Conservation (phyloP, 2,329 filamentous ascomycete species). For the Colletotrichum sp. region DNA sequence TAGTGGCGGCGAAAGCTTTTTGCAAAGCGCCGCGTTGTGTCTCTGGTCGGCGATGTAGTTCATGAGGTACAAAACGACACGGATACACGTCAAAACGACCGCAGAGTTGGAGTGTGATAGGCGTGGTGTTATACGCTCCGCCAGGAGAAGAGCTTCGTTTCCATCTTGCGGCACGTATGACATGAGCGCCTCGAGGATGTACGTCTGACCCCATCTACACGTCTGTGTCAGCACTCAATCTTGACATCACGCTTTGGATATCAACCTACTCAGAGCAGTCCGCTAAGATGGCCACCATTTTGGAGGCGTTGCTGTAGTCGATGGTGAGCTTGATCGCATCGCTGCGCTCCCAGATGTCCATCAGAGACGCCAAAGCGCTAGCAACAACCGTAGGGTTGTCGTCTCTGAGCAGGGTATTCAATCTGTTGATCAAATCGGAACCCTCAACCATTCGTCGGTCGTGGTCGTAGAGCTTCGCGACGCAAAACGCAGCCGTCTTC, state of each 20-base stretch:
- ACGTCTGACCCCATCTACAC: conserved; percentile 93
- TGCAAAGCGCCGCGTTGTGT: conserved; percentile 83
- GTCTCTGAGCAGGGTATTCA: conserved; percentile 89
- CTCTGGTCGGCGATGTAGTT: conserved; percentile 96
- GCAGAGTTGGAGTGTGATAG: conserved; percentile 97
- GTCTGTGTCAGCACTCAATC: conserved; percentile 11
- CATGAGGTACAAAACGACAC: conserved; percentile 96
- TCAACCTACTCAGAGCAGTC: conserved; percentile 90
- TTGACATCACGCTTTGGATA: neutral
- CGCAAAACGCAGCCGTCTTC: conserved; percentile 95
- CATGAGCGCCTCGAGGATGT: conserved; percentile 97
- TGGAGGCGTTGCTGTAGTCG: conserved; percentile 95
- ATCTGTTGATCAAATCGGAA: conserved; percentile 88
- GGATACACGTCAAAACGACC: conserved; percentile 93
- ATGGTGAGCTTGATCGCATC: conserved; percentile 98
- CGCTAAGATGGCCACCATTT: conserved; percentile 94
- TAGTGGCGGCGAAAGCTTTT: conserved; percentile 91
- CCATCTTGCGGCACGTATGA: conserved; percentile 95
- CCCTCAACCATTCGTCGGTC: conserved; percentile 87
- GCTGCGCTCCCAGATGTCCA: conserved; percentile 98
- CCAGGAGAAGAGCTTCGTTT: conserved; percentile 84
- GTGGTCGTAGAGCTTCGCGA: conserved; percentile 97
- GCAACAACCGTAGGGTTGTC: conserved; percentile 98
- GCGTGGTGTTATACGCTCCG: conserved; percentile 92
- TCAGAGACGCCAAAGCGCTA: conserved; percentile 85